These are phyloP conservation scores for Solanum hybrid DNA, from an alignment of 305 asterid genomes.

Conservation along the genomic window DNA sequence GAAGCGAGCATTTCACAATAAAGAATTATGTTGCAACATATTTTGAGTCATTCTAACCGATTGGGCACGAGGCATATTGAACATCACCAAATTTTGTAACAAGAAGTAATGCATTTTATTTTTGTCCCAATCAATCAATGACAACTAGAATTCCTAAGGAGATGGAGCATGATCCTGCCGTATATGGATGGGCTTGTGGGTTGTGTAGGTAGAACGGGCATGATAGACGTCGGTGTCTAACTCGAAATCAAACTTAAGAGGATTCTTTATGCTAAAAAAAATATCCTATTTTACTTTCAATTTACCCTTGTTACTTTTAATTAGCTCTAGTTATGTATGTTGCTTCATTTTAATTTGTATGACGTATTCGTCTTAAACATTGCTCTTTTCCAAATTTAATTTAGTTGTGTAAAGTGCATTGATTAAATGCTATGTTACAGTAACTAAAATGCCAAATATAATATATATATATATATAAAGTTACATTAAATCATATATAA, in stretches of 20 bases:
- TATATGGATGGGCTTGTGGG: background rate
- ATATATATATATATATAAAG: too few species aligned
- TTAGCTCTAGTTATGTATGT: background rate
- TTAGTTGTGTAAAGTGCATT: background rate
- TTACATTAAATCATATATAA: too few species aligned
- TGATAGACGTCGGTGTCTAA: background rate
- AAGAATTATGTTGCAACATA: background rate
- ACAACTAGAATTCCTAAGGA: background rate
- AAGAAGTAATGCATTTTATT: background rate
- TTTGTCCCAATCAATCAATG: background rate
- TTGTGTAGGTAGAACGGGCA: background rate
- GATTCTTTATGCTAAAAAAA: too few species aligned
- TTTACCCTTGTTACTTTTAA: background rate
- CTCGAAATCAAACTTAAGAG: background rate
- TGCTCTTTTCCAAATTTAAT: background rate
- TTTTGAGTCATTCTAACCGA: too few species aligned
- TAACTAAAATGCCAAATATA: background rate
- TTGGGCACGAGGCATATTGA: background rate
- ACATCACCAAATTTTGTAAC: background rate
- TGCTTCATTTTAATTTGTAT: background rate
- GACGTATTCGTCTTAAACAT: background rate
- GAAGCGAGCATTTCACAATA: background rate
- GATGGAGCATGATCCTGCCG: background rate
- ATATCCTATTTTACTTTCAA: too few species aligned
- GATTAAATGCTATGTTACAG: background rate